Base-by-base conservation (phyloP, 192 early-diverging fungal species). In the Cladochytrium replicatum region DNA sequence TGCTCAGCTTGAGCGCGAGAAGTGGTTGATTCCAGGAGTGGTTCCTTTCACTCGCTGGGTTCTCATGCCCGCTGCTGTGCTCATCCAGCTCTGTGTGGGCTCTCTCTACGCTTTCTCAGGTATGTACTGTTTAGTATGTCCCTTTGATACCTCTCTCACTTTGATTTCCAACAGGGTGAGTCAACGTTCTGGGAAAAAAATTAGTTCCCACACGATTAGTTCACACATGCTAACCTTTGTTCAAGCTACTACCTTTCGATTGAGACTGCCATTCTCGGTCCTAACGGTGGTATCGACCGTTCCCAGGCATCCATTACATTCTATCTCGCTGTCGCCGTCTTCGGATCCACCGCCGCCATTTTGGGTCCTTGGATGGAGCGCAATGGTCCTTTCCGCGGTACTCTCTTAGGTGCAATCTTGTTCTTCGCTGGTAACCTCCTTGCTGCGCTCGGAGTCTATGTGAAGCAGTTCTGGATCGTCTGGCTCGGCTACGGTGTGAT, bases 301-400 rank as follows among this genome's bases (percentile, higher is more conserved):
- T 77, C 74, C 44, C 53, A 55, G 23, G 75, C 77, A 39, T 48
- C 73, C 43, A 77, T 77, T 34, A 82, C 83, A 13, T 88, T 88
- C 63, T 85, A 82, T 52, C 68, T 88, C 54, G 82, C 85, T 6
- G 72, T 88, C 41, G 85, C 54, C 26, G 77, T 81, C 69, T 82
- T 87, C 52, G 85, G 85, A 22, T 46, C 68, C 24, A 75, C 83
- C 6, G 77, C 81, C 25, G 83, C 83, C 17, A 32, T 78, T n/a
- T 70, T 83, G 41, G 85, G 85, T 4, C 85, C 85, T 0, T 88
- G 85, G 85, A 68, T 88, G 43, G 85, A 88, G 59, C 76, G 81
- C 31, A 72, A 76, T 47, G 80, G 81, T 24, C 85, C 85, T 21
- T 69, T 77, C n/a, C 67, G 71, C 61, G 79, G 77, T 37, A 67